Evolutionary conservation across 1,284 basidiomycete genomes (phyloP).

Genomic region (Papiliotrema fonsecae): DNA sequence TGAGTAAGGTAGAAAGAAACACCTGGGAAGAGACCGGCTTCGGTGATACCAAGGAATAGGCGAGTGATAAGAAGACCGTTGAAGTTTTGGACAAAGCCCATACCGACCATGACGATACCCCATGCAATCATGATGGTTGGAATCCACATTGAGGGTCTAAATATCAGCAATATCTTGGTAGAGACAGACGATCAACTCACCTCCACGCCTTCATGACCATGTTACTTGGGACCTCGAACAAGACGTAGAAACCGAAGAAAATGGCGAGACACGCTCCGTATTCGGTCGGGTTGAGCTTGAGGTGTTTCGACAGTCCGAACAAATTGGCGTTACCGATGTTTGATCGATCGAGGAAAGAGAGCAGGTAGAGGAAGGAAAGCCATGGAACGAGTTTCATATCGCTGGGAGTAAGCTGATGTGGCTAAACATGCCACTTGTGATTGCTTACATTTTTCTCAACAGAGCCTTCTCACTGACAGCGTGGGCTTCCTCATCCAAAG

Average conservation of each 20-base stretch:
- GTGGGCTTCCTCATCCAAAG: constrained; percentile 1
- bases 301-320: constrained; percentile 25
- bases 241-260: constrained; percentile 63
- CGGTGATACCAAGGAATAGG: constrained; percentile 28
- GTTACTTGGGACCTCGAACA: constrained; percentile 65
- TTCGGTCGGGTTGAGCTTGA: constrained; percentile 25
- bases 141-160: constrained; percentile 27
- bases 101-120: constrained; percentile 48
- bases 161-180: neutral
- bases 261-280: constrained; percentile 24
- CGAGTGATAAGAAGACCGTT: constrained; percentile 36
- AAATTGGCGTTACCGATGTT: constrained; percentile 72
- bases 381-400: constrained; percentile 30
- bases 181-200: neutral
- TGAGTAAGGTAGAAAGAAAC: constrained; percentile 38
- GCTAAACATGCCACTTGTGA: neutral
- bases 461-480: constrained; percentile 4
- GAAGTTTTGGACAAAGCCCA: constrained; percentile 46
- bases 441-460: constrained; percentile 6
- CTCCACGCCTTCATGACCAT: constrained; percentile 50
- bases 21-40: constrained; percentile 43
- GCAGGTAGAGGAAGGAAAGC: constrained; percentile 59
- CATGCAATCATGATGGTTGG: constrained; percentile 40
- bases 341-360: constrained; percentile 70
- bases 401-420: neutral